These are phyloP conservation scores for Tetradesmus lagerheimii DNA, from an alignment of 139 green algal species.

Conservation along the genomic window DNA sequence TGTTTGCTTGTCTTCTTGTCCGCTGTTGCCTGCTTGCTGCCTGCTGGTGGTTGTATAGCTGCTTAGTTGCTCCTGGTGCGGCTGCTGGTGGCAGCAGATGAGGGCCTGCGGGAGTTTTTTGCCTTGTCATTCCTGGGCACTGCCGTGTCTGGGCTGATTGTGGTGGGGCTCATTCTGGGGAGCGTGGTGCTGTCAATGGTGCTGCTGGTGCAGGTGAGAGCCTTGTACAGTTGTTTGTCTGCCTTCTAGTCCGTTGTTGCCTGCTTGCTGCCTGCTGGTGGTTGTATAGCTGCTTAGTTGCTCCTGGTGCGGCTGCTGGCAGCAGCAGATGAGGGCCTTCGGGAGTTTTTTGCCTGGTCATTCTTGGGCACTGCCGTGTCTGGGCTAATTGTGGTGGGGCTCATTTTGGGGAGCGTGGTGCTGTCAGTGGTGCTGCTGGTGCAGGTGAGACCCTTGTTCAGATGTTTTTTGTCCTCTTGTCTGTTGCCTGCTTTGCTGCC, in stretches of 20 bases:
- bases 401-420: slow-evolving; percentile 61
- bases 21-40: no score
- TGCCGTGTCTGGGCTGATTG: slow-evolving; percentile 55
- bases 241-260: no score
- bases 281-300: no score
- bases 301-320: background rate
- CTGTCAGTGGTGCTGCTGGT: slow-evolving; percentile 36
- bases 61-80: background rate
- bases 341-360: background rate
- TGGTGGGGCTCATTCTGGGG: slow-evolving; percentile 62
- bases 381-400: slow-evolving; percentile 51
- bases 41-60: no score
- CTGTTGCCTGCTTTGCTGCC: no score
- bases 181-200: slow-evolving; percentile 56
- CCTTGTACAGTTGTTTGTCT: no score
- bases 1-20: no score
- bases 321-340: background rate
- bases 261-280: background rate
- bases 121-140: slow-evolving; percentile 40
- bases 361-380: slow-evolving; percentile 52
- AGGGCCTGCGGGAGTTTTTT: background rate
- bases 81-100: background rate
- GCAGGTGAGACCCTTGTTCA: no score
- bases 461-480: no score
- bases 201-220: slow-evolving; percentile 59